A percentile compares a stretch with the other conserved stretches of the same genome.
phyloP scores from a whole-genome alignment of 768 basidiomycete species.

The Rhizopogon vesiculosus region DNA sequence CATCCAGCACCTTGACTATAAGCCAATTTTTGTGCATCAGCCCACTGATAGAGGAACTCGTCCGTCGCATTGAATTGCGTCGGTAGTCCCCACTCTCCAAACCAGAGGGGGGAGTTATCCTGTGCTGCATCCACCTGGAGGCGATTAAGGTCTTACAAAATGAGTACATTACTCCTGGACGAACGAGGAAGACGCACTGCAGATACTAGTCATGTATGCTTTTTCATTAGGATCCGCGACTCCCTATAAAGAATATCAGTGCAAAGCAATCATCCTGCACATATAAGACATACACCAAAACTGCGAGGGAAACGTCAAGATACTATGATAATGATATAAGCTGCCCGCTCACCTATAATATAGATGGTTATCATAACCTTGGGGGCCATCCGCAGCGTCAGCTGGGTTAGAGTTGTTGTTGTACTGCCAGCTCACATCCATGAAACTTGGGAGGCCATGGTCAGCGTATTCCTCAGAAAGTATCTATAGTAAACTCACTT shows the following conservation, averaged over 20 bases:
- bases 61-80: conserved; percentile 63
- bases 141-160: conserved; percentile 50
- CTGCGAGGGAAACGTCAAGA: conserved; percentile 23
- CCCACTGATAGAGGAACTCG: conserved; percentile 61
- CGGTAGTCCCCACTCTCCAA: conserved; percentile 59
- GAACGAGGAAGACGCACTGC: conserved; percentile 46
- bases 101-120: conserved; percentile 45
- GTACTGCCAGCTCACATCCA: conserved; percentile 78
- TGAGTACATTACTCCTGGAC: not conserved
- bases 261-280: too few relatives aligned
- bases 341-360: conserved; percentile 57
- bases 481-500: conserved; percentile 24
- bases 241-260: conserved; percentile 37
- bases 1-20: conserved; percentile 61
- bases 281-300: conserved; percentile 46
- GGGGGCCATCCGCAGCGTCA: conserved; percentile 62
- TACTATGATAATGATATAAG: not conserved
- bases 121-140: conserved; percentile 42
- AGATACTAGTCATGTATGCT: conserved; percentile 64
- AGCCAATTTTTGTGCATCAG: conserved; percentile 68
- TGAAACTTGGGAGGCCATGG: conserved; percentile 47
- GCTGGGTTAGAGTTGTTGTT: conserved; percentile 69
- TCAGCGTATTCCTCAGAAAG: not conserved
- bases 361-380: conserved; percentile 74
- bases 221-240: conserved; percentile 61